Conservation (phyloP, 345 rosid species). For the Stellera chamaejasme region DNA sequence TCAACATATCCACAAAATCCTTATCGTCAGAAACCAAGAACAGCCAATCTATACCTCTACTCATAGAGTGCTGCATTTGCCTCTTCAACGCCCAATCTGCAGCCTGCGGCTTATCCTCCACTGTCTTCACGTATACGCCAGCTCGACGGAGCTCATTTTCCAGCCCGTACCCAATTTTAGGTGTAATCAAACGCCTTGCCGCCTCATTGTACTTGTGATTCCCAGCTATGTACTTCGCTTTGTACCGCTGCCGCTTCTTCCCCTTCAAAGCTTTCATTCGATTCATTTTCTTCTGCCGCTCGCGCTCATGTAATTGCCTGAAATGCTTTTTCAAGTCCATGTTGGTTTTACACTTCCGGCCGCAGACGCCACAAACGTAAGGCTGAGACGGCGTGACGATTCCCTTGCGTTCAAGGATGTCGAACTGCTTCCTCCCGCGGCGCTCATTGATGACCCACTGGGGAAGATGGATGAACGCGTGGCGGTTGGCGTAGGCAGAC, state of each 20-base stretch:
- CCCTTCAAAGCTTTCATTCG: conserved; percentile 76
- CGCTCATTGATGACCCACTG: conserved; percentile 67
- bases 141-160: conserved; percentile 71
- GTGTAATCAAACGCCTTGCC: conserved; percentile 51
- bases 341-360: conserved; percentile 76
- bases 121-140: conserved; percentile 73
- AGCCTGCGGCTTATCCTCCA: conserved; percentile 91
- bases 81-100: conserved; percentile 97
- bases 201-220: conserved; percentile 74
- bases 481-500: conserved; percentile 88
- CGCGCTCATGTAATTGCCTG: conserved; percentile 82
- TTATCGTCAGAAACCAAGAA: conserved; percentile 81
- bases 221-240: conserved; percentile 60
- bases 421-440: conserved; percentile 42
- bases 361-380: conserved; percentile 70
- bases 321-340: conserved; percentile 81
- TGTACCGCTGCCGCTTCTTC: conserved; percentile 65
- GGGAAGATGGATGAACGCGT: conserved; percentile 80
- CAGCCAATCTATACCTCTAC: conserved; percentile 79
- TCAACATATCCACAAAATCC: conserved; percentile 66
- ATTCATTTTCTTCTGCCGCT: conserved; percentile 77
- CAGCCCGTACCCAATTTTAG: conserved; percentile 70
- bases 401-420: conserved; percentile 65
- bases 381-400: conserved; percentile 25
- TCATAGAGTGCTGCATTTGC: conserved; percentile 91